Percentiles rank a stretch among this genome's conserved stretches.
Evolutionary conservation across 495 filamentous ascomycete genomes (phyloP).

Genomic region (Penicillium atrosanguineum): DNA sequence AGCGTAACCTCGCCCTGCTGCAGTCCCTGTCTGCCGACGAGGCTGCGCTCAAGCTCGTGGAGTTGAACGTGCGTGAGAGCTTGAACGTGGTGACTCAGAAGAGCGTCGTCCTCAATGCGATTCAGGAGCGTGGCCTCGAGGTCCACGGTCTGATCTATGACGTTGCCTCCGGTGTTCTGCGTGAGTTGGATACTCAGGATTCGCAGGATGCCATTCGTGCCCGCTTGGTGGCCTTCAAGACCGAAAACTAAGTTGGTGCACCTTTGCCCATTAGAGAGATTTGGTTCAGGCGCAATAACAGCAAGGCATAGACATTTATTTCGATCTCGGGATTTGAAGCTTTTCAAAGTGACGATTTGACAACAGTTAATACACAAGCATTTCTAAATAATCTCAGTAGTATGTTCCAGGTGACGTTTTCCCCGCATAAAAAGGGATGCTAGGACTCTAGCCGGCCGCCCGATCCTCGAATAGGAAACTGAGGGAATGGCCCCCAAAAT

Average conservation of each 20-base stretch:
- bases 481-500: too few species aligned
- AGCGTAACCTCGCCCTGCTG: constrained; percentile 39
- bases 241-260: constrained; percentile 14
- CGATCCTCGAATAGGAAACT: not conserved
- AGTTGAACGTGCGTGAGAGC: constrained; percentile 69
- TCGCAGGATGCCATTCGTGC: constrained; percentile 37
- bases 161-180: constrained; percentile 57
- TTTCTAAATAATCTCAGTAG: not conserved
- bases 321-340: not conserved
- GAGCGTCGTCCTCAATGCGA: constrained; percentile 58
- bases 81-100: constrained; percentile 62
- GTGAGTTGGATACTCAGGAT: constrained; percentile 52
- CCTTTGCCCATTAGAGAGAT: not conserved
- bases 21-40: constrained; percentile 51
- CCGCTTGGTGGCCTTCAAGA: constrained; percentile 43
- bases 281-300: not conserved
- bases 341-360: not conserved
- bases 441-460: not conserved
- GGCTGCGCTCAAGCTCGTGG: constrained; percentile 54
- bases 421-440: not conserved
- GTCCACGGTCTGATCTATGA: constrained; percentile 75
- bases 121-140: constrained; percentile 64
- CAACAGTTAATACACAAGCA: not conserved
- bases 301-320: not conserved
- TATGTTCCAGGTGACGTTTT: not conserved